Conservation (phyloP, 2,329 filamentous ascomycete genomes). For the Stagonosporopsis chrysanthemi region DNA sequence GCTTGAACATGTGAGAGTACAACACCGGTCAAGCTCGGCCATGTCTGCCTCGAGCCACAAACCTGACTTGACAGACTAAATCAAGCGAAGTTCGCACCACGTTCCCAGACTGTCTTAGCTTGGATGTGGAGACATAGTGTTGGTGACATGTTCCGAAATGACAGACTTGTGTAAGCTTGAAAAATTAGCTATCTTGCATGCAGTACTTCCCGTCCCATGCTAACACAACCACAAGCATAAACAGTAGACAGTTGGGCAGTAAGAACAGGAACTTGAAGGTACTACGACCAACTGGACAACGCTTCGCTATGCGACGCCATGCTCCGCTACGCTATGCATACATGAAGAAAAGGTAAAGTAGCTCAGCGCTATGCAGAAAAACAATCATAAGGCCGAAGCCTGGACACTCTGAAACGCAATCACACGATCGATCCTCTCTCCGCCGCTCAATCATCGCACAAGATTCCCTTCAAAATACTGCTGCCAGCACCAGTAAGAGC, state of each 20-base stretch:
- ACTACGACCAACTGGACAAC: not conserved
- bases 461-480: slow-evolving; percentile 44
- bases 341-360: not conserved
- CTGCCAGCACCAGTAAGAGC: slow-evolving; percentile 67
- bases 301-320: slow-evolving; percentile 17
- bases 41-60: not conserved
- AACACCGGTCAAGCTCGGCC: slow-evolving; percentile 9
- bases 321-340: slow-evolving; percentile 17
- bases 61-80: not conserved
- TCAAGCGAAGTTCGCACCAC: slow-evolving; percentile 6
- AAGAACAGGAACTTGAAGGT: not conserved
- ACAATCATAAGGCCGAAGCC: not conserved
- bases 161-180: not conserved
- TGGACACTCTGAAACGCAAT: not conserved
- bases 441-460: slow-evolving; percentile 19
- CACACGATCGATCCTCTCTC: not conserved
- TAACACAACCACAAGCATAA: not conserved
- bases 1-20: slow-evolving; percentile 3
- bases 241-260: not conserved
- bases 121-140: not conserved
- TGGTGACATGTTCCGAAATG: not conserved
- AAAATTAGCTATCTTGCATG: not conserved
- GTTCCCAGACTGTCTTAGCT: slow-evolving; percentile 1
- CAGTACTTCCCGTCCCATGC: not conserved
- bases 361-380: slow-evolving; percentile 16